These are phyloP conservation scores for Mycena pura DNA, from an alignment of 768 basidiomycete genomes.

Conservation along the genomic window DNA sequence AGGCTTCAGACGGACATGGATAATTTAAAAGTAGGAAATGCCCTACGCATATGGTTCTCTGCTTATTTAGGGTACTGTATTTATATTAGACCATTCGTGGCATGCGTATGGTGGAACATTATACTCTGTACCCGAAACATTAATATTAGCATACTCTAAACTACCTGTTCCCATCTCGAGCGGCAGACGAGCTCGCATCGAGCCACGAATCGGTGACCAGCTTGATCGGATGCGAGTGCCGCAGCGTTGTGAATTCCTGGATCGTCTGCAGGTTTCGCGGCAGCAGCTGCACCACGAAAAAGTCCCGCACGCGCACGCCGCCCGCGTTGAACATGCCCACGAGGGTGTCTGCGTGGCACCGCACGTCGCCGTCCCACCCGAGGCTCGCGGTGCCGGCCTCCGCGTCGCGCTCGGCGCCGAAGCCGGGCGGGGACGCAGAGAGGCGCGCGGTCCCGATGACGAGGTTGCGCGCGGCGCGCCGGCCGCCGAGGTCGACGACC, in stretches of 20 bases:
- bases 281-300: slow-evolving; percentile 7
- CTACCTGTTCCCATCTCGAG: no score
- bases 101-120: no score
- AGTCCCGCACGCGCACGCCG: slow-evolving; percentile 7
- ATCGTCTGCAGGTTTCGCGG: background rate
- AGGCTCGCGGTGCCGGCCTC: background rate
- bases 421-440: background rate
- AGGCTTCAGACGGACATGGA: no score
- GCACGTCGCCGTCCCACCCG: slow-evolving; percentile 7
- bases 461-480: background rate
- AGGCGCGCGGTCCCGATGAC: background rate
- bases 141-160: no score
- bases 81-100: no score
- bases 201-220: slow-evolving; percentile 9
- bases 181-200: no score
- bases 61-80: no score
- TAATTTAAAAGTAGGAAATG: no score
- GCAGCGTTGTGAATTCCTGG: background rate
- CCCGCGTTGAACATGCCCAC: slow-evolving; percentile 14
- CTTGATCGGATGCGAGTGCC: background rate
- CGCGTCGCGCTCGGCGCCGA: background rate
- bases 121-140: no score
- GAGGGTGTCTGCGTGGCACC: background rate
- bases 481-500: background rate
- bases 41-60: no score